A percentile compares a stretch with the other conserved stretches of the same genome.
Conservation (phyloP, 2,329 filamentous ascomycete species). For the Pyrenophora teres region DNA sequence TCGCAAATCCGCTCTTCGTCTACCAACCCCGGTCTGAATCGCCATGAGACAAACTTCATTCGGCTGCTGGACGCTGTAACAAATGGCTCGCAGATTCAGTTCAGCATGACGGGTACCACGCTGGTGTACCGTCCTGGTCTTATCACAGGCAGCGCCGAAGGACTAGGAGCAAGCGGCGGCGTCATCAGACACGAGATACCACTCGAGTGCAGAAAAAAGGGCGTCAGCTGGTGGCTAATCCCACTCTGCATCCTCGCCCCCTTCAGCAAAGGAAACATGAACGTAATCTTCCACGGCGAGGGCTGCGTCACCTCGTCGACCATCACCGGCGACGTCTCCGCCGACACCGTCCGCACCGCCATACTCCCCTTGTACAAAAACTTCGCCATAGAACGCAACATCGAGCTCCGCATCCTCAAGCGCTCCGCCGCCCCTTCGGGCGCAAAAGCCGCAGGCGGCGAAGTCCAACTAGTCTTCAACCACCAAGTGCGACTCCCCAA, state of each 20-base stretch:
- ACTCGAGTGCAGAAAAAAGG: constrained; percentile 74
- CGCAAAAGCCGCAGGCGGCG: constrained; percentile 80
- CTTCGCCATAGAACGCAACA: constrained; percentile 84
- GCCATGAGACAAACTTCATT: constrained; percentile 93
- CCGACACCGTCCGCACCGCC: constrained; percentile 91
- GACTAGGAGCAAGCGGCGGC: constrained; percentile 72
- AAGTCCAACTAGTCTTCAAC: constrained; percentile 92
- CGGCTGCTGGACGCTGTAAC: constrained; percentile 93
- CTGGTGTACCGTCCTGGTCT: constrained; percentile 90
- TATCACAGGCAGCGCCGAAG: constrained; percentile 82
- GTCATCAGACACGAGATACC: constrained; percentile 82
- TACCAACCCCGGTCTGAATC: constrained; percentile 84
- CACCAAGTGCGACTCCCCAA: constrained; percentile 93
- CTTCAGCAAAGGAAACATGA: constrained; percentile 89
- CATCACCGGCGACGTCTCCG: constrained; percentile 80
- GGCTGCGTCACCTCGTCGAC: constrained; percentile 92
- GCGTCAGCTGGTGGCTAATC: constrained; percentile 89
- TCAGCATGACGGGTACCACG: constrained; percentile 93
- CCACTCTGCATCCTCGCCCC: constrained; percentile 88
- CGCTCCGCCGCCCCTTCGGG: constrained; percentile 71
- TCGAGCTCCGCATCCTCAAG: constrained; percentile 82
- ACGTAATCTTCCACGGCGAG: constrained; percentile 85
- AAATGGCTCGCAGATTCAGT: constrained; percentile 93
- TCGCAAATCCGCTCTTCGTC: constrained; percentile 90
- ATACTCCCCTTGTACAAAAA: constrained; percentile 86